Percentiles rank a stretch among this genome's conserved stretches.
These are phyloP conservation scores for Mucor racemosus DNA, from an alignment of 371 early-diverging fungal genomes.

Conservation along the genomic window DNA sequence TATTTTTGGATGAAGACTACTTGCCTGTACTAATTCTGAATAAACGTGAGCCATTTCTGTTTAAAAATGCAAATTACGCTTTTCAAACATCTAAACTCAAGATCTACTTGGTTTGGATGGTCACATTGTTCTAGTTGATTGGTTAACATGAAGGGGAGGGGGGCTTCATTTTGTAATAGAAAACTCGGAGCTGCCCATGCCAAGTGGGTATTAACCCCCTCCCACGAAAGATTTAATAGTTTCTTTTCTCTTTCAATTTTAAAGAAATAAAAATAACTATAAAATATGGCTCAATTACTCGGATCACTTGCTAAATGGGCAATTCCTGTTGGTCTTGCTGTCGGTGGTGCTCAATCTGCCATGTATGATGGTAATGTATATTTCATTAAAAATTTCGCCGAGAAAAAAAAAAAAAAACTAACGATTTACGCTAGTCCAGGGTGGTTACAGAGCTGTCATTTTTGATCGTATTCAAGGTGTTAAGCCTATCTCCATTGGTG, in stretches of 20 bases:
- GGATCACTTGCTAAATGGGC: slow-evolving; percentile 69
- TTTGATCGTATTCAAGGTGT: slow-evolving; percentile 97
- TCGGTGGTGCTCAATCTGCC: slow-evolving; percentile 75
- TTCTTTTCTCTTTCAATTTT: neutral
- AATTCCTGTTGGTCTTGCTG: slow-evolving; percentile 70
- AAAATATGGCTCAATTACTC: slow-evolving; percentile 49
- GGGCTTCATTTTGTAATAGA: neutral
- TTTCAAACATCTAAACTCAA: neutral
- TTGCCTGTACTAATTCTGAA: slow-evolving; percentile 24
- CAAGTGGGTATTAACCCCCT: neutral
- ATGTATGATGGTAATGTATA: slow-evolving; percentile 88
- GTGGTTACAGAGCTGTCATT: slow-evolving; percentile 95
- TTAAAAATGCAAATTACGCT: neutral
- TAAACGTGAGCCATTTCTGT: slow-evolving; percentile 12
- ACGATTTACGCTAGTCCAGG: slow-evolving; percentile 71
- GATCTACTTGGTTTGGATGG: neutral
- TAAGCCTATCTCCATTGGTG: slow-evolving; percentile 74
- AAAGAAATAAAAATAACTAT: no score
- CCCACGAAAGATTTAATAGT: neutral
- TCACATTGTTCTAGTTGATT: neutral
- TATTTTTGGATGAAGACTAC: slow-evolving; percentile 50
- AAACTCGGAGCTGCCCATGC: slow-evolving; percentile 8
- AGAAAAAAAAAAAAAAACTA: neutral
- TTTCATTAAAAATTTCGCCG: neutral
- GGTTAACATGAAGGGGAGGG: neutral